Percentiles rank a stretch among this genome's conserved stretches.
Evolutionary conservation across 352 stramenopile species (phyloP).

Genomic region (Phytophthora multivora): DNA sequence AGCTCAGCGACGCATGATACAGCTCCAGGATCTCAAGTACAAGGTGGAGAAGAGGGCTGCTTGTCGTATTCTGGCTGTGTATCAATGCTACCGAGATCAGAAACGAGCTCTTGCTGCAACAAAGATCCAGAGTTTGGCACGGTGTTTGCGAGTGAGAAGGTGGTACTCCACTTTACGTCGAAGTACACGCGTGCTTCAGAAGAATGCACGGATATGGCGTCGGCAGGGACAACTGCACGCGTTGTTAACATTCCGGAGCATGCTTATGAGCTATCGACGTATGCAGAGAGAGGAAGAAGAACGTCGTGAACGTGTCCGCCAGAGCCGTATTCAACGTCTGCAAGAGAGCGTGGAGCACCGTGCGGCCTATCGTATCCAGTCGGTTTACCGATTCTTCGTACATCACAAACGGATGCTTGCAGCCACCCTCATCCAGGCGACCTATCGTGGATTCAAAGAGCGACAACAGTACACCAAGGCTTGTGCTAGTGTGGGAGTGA

Average conservation of each 20-base stretch:
- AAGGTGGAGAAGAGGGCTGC: constrained; percentile 30
- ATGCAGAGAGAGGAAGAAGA: constrained; percentile 38
- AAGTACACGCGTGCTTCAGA: constrained; percentile 36
- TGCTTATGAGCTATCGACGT: constrained; percentile 38
- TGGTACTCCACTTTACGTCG: constrained; percentile 19
- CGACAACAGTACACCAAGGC: constrained; percentile 25
- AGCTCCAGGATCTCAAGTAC: constrained; percentile 14
- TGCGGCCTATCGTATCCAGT: constrained; percentile 40
- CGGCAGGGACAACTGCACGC: constrained; percentile 37
- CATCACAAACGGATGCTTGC: constrained; percentile 29
- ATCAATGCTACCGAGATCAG: constrained; percentile 17
- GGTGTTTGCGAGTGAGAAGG: constrained; percentile 18
- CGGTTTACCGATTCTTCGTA: constrained; percentile 26
- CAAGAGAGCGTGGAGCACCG: constrained; percentile 36
- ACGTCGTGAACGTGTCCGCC: constrained; percentile 29
- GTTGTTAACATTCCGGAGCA: constrained; percentile 36
- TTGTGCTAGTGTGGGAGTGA: constrained; percentile 6
- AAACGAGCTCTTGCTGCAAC: constrained; percentile 35
- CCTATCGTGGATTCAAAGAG: constrained; percentile 29
- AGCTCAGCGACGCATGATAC: constrained; percentile 20
- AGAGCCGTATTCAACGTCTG: constrained; percentile 24
- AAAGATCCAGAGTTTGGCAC: constrained; percentile 38
- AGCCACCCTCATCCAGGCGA: constrained; percentile 33
- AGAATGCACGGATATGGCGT: constrained; percentile 47
- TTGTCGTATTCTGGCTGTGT: constrained; percentile 21